Conservation (phyloP, 2,329 filamentous ascomycete species). For the Mariannaea sp. region DNA sequence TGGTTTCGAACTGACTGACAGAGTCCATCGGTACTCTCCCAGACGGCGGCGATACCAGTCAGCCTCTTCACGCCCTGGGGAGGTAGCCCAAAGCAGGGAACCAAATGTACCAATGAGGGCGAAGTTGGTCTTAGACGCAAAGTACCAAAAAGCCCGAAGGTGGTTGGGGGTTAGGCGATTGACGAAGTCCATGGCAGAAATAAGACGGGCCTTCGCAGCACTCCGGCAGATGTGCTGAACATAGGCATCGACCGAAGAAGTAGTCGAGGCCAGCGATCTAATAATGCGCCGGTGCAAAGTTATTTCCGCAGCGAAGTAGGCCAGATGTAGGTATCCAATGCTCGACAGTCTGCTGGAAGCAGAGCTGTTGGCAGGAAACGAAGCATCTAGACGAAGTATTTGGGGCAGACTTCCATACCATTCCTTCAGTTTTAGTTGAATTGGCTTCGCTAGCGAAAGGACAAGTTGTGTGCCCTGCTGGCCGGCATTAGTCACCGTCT, state of each 20-base stretch:
- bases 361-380: conserved; percentile 44
- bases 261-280: conserved; percentile 65
- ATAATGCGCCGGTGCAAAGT: conserved; percentile 91
- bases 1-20: conserved; percentile 82
- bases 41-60: conserved; percentile 88
- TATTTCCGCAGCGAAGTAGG: conserved; percentile 93
- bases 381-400: conserved; percentile 69
- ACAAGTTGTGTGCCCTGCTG: conserved; percentile 73
- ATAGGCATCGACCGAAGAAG: conserved; percentile 69
- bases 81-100: conserved; percentile 85
- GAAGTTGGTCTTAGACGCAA: conserved; percentile 87
- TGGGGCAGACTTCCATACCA: conserved; percentile 76
- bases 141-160: conserved; percentile 91
- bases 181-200: conserved; percentile 96
- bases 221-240: conserved; percentile 90
- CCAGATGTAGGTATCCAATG: conserved; percentile 82
- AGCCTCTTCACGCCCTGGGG: conserved; percentile 83
- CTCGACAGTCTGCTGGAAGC: conserved; percentile 57
- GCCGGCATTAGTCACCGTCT: conserved; percentile 68
- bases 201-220: conserved; percentile 90
- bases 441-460: conserved; percentile 76
- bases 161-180: conserved; percentile 88
- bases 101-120: conserved; percentile 95
- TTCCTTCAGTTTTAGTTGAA: conserved; percentile 81
- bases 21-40: conserved; percentile 91